Percentiles rank a stretch among this genome's conserved stretches.
phyloP scores from a whole-genome alignment of 2,329 filamentous ascomycete species.

The Cladophialophora psammophila region DNA sequence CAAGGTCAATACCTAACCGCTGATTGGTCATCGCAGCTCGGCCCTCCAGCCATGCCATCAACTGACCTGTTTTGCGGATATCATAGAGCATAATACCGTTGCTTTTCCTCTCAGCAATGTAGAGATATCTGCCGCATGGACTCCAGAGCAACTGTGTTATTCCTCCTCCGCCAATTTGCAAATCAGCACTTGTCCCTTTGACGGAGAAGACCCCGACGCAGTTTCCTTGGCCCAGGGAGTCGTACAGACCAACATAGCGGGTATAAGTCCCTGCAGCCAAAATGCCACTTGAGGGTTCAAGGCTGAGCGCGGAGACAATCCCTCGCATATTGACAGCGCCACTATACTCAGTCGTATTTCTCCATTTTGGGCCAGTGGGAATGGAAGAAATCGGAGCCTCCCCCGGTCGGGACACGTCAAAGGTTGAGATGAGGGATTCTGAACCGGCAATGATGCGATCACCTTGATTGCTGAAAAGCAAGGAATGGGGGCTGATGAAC shows the following conservation, averaged over 20 bases:
- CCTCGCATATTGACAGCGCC: slow-evolving; percentile 59
- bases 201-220: slow-evolving; percentile 61
- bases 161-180: slow-evolving; percentile 57
- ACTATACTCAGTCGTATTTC: slow-evolving; percentile 26
- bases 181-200: slow-evolving; percentile 48
- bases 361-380: slow-evolving; percentile 54
- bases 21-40: slow-evolving; percentile 60
- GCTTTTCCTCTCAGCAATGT: slow-evolving; percentile 64
- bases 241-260: slow-evolving; percentile 65
- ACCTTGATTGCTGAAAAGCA: slow-evolving; percentile 60
- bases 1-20: slow-evolving; percentile 63
- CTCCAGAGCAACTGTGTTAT: slow-evolving; percentile 66
- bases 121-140: slow-evolving; percentile 64
- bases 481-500: slow-evolving; percentile 62
- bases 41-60: slow-evolving; percentile 59
- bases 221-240: slow-evolving; percentile 56
- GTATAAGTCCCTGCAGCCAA: slow-evolving; percentile 66
- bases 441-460: slow-evolving; percentile 65
- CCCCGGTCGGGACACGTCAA: slow-evolving; percentile 60
- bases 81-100: slow-evolving; percentile 66
- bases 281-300: slow-evolving; percentile 54
- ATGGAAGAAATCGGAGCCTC: slow-evolving; percentile 56
- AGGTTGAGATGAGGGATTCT: slow-evolving; percentile 61
- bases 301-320: slow-evolving; percentile 60
- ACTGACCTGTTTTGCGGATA: slow-evolving; percentile 60